phyloP scores from a whole-genome alignment of 2,329 filamentous ascomycete species.

The Verticillium nubilum region DNA sequence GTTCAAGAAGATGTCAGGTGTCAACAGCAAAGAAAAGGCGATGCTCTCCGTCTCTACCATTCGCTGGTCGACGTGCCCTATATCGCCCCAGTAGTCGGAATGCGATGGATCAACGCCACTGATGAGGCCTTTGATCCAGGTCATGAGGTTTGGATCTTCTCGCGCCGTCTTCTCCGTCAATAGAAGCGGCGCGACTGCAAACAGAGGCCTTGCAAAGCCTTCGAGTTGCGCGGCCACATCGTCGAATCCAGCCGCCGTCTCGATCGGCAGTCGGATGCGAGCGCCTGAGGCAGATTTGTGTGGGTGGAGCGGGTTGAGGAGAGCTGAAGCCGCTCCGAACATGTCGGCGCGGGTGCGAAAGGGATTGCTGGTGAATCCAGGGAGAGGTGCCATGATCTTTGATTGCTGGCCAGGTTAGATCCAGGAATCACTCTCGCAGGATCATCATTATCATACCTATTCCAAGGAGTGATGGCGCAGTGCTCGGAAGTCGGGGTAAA shows the following conservation, averaged over 20 bases:
- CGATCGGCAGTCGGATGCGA: slow-evolving; percentile 21
- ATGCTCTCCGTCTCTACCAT: slow-evolving; percentile 6
- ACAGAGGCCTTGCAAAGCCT: slow-evolving; percentile 25
- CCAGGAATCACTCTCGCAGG: neutral
- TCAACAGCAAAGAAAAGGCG: neutral
- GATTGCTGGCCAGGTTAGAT: neutral
- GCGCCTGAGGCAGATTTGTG: slow-evolving; percentile 21
- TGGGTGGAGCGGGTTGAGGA: slow-evolving; percentile 18
- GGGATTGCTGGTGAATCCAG: slow-evolving; percentile 26
- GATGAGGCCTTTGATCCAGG: neutral
- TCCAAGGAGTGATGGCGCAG: neutral
- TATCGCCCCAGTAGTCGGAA: slow-evolving; percentile 3
- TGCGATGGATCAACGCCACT: neutral
- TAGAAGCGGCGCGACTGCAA: slow-evolving; percentile 20
- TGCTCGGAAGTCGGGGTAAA: neutral
- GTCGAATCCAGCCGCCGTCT: slow-evolving; percentile 25
- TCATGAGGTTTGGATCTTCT: neutral
- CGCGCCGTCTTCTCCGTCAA: neutral
- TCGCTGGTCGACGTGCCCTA: slow-evolving; percentile 3
- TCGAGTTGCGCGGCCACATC: slow-evolving; percentile 29
- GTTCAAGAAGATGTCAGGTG: neutral
- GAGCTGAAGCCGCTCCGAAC: slow-evolving; percentile 16
- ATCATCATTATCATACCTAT: no score
- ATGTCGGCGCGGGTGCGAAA: slow-evolving; percentile 22
- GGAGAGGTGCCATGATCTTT: slow-evolving; percentile 17